Percentiles rank a stretch among this genome's conserved stretches.
Evolutionary conservation across 306 rosid species (phyloP).

Genomic region (Prunus mongolica): DNA sequence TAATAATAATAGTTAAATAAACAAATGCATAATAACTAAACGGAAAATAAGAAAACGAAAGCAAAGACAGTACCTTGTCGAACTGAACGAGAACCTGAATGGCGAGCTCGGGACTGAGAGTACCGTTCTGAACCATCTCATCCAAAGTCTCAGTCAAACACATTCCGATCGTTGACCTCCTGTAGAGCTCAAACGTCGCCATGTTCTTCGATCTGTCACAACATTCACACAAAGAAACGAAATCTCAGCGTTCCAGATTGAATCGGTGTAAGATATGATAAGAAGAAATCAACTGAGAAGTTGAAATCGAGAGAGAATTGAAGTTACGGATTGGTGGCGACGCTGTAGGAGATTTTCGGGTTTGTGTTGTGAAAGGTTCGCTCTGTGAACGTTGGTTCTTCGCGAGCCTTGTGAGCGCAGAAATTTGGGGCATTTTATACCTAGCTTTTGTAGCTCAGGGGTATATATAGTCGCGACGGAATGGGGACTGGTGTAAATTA

Average conservation of each 20-base stretch:
- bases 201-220: slow-evolving; percentile 54
- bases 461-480: slow-evolving; percentile 55
- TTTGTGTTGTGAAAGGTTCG: background rate
- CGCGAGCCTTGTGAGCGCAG: slow-evolving; percentile 43
- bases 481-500: slow-evolving; percentile 12
- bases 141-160: slow-evolving; percentile 88
- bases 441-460: slow-evolving; percentile 59
- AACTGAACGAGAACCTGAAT: slow-evolving; percentile 94
- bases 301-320: background rate
- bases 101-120: slow-evolving; percentile 91
- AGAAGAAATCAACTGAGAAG: background rate
- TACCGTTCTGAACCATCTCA: slow-evolving; percentile 83
- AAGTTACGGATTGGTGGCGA: slow-evolving; percentile 20
- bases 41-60: background rate
- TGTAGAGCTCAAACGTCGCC: slow-evolving; percentile 91
- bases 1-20: background rate
- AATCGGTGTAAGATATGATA: background rate
- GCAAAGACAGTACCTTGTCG: slow-evolving; percentile 58
- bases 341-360: slow-evolving; percentile 13
- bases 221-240: background rate
- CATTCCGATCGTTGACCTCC: slow-evolving; percentile 89
- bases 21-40: slow-evolving; percentile 4
- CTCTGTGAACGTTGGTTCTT: slow-evolving; percentile 37
- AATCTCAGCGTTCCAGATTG: background rate
- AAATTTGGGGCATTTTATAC: slow-evolving; percentile 79